These are phyloP conservation scores for Ogataea minuta DNA, from an alignment of 805 yeast genomes.

Conservation along the genomic window DNA sequence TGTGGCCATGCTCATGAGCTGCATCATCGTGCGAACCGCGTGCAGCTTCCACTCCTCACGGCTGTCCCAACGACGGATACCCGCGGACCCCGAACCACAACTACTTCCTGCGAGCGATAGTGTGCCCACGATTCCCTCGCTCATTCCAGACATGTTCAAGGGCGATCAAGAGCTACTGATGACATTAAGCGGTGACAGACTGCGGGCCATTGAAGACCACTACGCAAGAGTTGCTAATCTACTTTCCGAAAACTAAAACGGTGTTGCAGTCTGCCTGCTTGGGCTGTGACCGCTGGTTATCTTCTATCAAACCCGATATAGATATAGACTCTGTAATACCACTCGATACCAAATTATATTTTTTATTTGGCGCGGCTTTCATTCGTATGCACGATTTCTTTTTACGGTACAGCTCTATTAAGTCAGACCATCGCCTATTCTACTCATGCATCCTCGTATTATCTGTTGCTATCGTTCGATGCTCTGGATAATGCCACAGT, in stretches of 20 bases:
- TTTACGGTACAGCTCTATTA: neutral
- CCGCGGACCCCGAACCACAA: neutral
- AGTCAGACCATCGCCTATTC: no score
- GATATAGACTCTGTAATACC: neutral
- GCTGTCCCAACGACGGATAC: neutral
- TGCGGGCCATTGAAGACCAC: conserved; percentile 14
- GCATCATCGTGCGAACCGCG: conserved; percentile 8
- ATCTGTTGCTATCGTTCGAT: neutral
- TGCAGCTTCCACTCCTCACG: conserved; percentile 5
- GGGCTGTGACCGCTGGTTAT: no score
- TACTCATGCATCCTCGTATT: no score
- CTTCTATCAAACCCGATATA: no score
- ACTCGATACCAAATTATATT: no score
- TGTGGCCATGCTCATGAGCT: conserved; percentile 10
- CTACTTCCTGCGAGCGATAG: neutral
- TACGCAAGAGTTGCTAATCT: conserved; percentile 12
- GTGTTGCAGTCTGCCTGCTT: neutral
- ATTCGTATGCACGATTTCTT: neutral
- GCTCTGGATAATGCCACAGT: conserved; percentile 14
- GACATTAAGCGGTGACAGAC: conserved; percentile 5
- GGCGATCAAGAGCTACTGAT: neutral
- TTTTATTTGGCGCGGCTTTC: no score
- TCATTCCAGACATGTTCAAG: neutral
- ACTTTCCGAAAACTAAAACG: conserved; percentile 5
- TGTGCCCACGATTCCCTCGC: conserved; percentile 1